These are phyloP conservation scores for Colletotrichum melonis DNA, from an alignment of 2,329 filamentous ascomycete species.

Conservation along the genomic window DNA sequence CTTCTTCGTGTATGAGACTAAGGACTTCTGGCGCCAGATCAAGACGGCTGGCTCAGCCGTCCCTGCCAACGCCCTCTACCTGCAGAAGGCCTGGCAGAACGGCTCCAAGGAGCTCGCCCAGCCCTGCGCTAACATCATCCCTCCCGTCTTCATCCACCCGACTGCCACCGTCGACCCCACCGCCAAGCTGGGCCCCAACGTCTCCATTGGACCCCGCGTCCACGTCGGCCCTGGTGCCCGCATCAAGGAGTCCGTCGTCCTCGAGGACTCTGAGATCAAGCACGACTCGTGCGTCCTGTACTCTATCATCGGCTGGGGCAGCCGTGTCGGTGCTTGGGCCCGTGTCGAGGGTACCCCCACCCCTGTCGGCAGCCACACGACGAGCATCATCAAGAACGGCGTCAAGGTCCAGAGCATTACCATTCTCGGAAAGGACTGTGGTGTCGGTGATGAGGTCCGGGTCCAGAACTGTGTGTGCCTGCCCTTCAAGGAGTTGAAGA, in stretches of 20 bases:
- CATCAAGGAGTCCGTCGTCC: constrained; percentile 94
- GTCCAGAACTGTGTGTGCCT: constrained; percentile 98
- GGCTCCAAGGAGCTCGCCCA: constrained; percentile 84
- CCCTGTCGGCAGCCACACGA: constrained; percentile 87
- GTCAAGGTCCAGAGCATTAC: constrained; percentile 99
- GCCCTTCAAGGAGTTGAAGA: constrained; percentile 97
- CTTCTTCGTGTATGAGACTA: constrained; percentile 98
- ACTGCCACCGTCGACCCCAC: constrained; percentile 91
- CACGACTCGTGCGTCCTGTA: constrained; percentile 97
- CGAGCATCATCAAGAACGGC: constrained; percentile 96
- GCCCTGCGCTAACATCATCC: constrained; percentile 87
- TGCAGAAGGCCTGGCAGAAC: constrained; percentile 91
- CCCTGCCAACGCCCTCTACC: constrained; percentile 94
- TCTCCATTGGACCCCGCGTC: constrained; percentile 92
- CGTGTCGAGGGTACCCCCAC: constrained; percentile 96
- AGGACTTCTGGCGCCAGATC: constrained; percentile 99
- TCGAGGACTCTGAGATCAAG: constrained; percentile 95
- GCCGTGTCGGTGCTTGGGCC: constrained; percentile 96
- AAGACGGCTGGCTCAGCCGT: constrained; percentile 98
- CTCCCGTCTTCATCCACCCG: constrained; percentile 95
- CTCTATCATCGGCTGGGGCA: constrained; percentile 97
- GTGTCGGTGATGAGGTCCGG: constrained; percentile 90
- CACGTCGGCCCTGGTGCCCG: constrained; percentile 87
- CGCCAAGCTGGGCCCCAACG: constrained; percentile 96
- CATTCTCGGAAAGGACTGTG: constrained; percentile 96